phyloP scores from a whole-genome alignment of 2,329 filamentous ascomycete species.

The Penicillium sp. region DNA sequence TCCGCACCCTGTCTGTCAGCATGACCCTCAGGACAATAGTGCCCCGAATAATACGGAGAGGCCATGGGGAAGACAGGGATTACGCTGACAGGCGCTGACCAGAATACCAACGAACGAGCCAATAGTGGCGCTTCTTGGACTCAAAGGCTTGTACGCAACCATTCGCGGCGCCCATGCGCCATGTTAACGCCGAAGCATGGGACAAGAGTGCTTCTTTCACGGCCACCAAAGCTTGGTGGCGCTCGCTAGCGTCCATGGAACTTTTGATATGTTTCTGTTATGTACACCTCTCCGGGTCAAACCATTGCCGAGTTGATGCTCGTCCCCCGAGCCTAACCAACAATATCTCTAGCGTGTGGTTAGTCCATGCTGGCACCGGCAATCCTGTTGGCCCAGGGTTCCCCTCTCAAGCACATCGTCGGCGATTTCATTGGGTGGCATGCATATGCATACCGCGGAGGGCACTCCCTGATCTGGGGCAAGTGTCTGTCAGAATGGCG shows the following conservation, averaged over 20 bases:
- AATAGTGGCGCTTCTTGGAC: conserved; percentile 7
- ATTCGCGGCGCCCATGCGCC: conserved; percentile 10
- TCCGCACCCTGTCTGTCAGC: conserved; percentile 16
- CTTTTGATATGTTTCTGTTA: conserved; percentile 9
- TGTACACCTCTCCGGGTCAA: conserved; percentile 6
- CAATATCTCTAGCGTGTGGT: conserved; percentile 14
- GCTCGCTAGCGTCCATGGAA: conserved; percentile 12
- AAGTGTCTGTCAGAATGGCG: conserved; percentile 6
- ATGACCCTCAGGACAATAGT: conserved; percentile 1
- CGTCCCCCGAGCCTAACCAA: conserved; percentile 18
- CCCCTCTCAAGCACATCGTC: conserved; percentile 3
- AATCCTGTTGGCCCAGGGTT: conserved; percentile 11
- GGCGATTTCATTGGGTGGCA: conserved; percentile 5
- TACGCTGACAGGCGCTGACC: neutral
- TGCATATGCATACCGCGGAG: conserved; percentile 6
- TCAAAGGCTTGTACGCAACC: conserved; percentile 18
- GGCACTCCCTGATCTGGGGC: conserved; percentile 11
- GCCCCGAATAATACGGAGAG: neutral
- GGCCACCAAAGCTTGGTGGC: conserved; percentile 23
- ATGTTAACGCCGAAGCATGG: conserved; percentile 12
- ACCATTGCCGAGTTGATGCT: conserved; percentile 14
- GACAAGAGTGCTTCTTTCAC: conserved; percentile 19
- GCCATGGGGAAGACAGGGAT: neutral
- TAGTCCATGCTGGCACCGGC: conserved; percentile 13
- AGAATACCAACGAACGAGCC: neutral